These are phyloP conservation scores for Balansia obtecta DNA, from an alignment of 2,329 filamentous ascomycete species.

Conservation along the genomic window DNA sequence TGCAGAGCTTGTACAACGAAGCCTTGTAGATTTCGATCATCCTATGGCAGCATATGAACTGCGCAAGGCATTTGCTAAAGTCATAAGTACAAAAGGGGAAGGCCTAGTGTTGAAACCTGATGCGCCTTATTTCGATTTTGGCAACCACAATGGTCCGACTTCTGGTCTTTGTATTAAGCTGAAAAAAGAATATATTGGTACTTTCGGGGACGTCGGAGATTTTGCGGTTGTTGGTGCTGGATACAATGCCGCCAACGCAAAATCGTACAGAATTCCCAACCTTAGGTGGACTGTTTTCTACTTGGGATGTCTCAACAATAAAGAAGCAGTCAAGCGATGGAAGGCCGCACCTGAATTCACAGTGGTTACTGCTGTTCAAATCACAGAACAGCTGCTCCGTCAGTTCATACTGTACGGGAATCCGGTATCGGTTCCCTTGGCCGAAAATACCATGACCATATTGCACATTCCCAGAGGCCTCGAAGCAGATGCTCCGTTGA, in stretches of 20 bases:
- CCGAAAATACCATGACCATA: constrained; percentile 27
- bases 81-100: constrained; percentile 56
- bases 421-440: constrained; percentile 26
- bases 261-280: constrained; percentile 36
- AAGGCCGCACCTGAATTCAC: constrained; percentile 46
- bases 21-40: constrained; percentile 53
- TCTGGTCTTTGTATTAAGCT: constrained; percentile 59
- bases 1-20: constrained; percentile 54
- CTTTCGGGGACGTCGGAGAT: constrained; percentile 72
- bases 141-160: constrained; percentile 21
- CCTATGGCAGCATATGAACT: constrained; percentile 40
- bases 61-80: constrained; percentile 51
- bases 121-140: constrained; percentile 60
- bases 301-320: constrained; percentile 64
- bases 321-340: constrained; percentile 40
- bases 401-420: constrained; percentile 36
- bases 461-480: constrained; percentile 35
- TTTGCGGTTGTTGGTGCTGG: constrained; percentile 68
- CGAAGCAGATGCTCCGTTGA: constrained; percentile 28
- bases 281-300: constrained; percentile 71
- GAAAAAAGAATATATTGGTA: constrained; percentile 72
- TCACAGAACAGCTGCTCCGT: constrained; percentile 38
- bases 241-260: constrained; percentile 53
- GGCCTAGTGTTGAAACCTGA: constrained; percentile 74
- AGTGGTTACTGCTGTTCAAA: constrained; percentile 51